Evolutionary conservation across 2,329 filamentous ascomycete genomes (phyloP), one percentile per base, ranked within the genome.

Genomic region (Epichloe festucae): DNA sequence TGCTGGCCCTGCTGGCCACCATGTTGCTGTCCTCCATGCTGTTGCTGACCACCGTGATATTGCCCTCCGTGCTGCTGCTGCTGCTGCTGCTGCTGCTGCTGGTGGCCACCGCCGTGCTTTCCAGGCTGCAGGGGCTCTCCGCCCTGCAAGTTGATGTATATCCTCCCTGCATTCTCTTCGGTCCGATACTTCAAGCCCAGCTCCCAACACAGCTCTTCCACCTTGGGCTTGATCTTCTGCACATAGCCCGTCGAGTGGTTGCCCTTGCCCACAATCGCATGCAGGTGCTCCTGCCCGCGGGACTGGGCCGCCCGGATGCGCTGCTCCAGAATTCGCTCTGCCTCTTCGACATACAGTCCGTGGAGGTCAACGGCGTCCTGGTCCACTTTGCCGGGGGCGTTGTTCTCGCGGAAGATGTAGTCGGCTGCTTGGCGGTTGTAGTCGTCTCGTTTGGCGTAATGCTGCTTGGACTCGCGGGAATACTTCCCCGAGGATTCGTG

Each of bases 331-430:
- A 96, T 93, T 57, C 88, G 80, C 73, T 95, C 89, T 5, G 93
- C 93, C 72, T 97, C 93, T 65, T 95, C 88, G 53, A 95, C 90
- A 62, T 85, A 96, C 64, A 94, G 86, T 3, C 93, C 93, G 67
- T 98, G 93, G 46, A 98, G 75, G 70, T 98, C 93, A 60, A 98
- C 90, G 8, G 86, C 89, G 68, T 97, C 91, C 41, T 74, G 74
- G 15, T 80, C 77, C 10, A 95, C 85, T 55, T 85, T 81, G 17
- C 81, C 87, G 3, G 74, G 67, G 19, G 87, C 83, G 65, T 97
- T 97, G 73, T 96, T 96, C 71, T 91, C 89, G 41, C 89, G 84
- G 73, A 98, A 96, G 65, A 97, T 97, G 68, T 80, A 95, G 53
- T 96, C 87, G 54, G 87, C 88, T 1, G 93, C 93, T 68, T 95